Evolutionary conservation across 2,329 filamentous ascomycete genomes (phyloP), one percentile per base, ranked within the genome.

Genomic region (Alternaria sp.): DNA sequence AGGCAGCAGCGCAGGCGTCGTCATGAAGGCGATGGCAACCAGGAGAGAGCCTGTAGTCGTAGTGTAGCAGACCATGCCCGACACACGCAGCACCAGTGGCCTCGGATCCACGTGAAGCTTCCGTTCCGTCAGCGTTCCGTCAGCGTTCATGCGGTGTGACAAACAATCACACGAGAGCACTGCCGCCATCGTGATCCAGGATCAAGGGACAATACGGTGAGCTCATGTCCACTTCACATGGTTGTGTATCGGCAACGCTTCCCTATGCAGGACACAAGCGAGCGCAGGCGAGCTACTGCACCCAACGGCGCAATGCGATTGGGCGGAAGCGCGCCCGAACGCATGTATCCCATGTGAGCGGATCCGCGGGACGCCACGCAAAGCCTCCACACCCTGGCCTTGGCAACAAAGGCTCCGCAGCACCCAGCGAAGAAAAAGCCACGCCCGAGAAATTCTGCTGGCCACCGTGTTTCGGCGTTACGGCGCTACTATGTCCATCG

Each of bases 1-100:
- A 84, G 66, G 77, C 70, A 19, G 70, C 65, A 53, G 43, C 45
- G n/a, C 51, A 47, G 23, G 26, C 47, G 53, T 51, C 53, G 51
- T 57, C 25, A 44, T 60, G 32, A 59, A 47, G 32, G 12, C 28
- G 21, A 50, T 13, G 13, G 13, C 15, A 28, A 50, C 55, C 49
- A 26, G 55, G 15, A 47, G 36, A 46, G 15, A n/a, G 32, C 32
- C 44, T 15, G 57, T 57, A 55, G 40, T 51, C 45, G 51, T 36
- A 53, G 40, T 53, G 47, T 56, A 64, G 32, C 25, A 11, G 12
- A 46, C 36, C 25, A 58, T 63, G 56, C 49, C 59, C 40, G 56
- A 58, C 40, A 40, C 43, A 32, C 28, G 30, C 49, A 53, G 36
- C 49, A 11, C 30, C 49, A 53, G 36, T 25, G 15, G 40, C 23